These are phyloP conservation scores for Pichia kluyveri DNA, from an alignment of 805 yeast genomes.

Conservation along the genomic window DNA sequence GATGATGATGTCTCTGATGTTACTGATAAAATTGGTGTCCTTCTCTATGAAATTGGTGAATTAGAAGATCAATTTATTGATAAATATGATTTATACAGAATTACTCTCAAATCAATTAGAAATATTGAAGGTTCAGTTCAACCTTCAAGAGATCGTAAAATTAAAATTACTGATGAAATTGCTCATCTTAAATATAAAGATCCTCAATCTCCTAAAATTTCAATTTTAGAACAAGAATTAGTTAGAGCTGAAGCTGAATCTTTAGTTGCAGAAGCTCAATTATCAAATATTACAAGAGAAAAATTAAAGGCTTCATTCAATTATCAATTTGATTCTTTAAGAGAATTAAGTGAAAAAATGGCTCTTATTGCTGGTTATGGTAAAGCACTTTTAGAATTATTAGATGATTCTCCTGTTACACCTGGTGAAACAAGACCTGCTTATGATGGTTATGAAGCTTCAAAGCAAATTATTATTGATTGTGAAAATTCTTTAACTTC, in stretches of 20 bases:
- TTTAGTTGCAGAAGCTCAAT: constrained; percentile 85
- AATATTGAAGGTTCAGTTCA: constrained; percentile 83
- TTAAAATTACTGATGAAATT: constrained; percentile 75
- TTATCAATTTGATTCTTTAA: constrained; percentile 76
- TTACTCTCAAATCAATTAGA: constrained; percentile 71
- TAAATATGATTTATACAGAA: constrained; percentile 77
- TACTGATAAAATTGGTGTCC: constrained; percentile 79
- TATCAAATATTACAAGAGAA: constrained; percentile 81
- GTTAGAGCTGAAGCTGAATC: constrained; percentile 91
- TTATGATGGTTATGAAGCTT: constrained; percentile 82
- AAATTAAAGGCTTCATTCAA: constrained; percentile 77
- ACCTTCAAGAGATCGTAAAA: constrained; percentile 82
- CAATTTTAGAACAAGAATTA: constrained; percentile 77
- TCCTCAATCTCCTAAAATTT: constrained; percentile 75
- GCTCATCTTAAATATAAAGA: constrained; percentile 79
- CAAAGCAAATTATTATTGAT: constrained; percentile 79
- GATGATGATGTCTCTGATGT: constrained; percentile 82
- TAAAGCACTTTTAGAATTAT: constrained; percentile 72
- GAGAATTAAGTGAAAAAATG: constrained; percentile 79
- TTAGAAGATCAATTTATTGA: constrained; percentile 82
- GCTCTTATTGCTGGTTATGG: constrained; percentile 87
- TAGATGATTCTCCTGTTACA: constrained; percentile 79
- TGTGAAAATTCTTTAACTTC: constrained; percentile 78
- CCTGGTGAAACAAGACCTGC: constrained; percentile 92
- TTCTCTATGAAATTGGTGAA: constrained; percentile 76